These are phyloP conservation scores for Lodderomyces margitis DNA, from an alignment of 1,139 yeast genomes.

Conservation along the genomic window DNA sequence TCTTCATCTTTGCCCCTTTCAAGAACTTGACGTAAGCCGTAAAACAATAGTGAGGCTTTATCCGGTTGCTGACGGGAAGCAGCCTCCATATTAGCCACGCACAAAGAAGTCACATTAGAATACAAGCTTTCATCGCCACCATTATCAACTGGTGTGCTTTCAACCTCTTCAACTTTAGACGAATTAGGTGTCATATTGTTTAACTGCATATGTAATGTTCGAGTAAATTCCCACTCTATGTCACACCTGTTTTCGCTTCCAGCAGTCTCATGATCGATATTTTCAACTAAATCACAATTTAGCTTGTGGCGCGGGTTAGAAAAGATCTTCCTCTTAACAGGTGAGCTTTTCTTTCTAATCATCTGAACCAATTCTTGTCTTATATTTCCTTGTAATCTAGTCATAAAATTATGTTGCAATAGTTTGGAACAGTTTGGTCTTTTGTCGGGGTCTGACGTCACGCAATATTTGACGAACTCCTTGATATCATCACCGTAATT, in stretches of 20 bases:
- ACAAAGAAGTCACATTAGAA: not conserved
- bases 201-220: constrained; percentile 3
- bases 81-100: not conserved
- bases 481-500: constrained; percentile 50
- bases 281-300: not conserved
- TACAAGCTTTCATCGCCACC: not conserved
- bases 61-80: not conserved
- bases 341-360: constrained; percentile 11
- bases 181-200: not conserved
- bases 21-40: constrained; percentile 37
- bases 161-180: not conserved
- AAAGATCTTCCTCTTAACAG: constrained; percentile 7
- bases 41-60: constrained; percentile 14
- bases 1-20: constrained; percentile 46
- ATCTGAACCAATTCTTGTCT: constrained; percentile 9
- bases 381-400: constrained; percentile 11
- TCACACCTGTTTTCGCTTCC: not conserved
- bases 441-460: constrained; percentile 53
- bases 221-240: constrained; percentile 13
- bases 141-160: not conserved
- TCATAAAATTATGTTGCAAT: constrained; percentile 47
- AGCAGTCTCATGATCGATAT: constrained; percentile 2
- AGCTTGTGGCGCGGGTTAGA: constrained; percentile 14
- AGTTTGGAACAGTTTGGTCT: constrained; percentile 50
- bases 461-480: constrained; percentile 59